Evolutionary conservation across 768 basidiomycete genomes (phyloP), one percentile per base, ranked within the genome.

Genomic region (Russula dissimulans): DNA sequence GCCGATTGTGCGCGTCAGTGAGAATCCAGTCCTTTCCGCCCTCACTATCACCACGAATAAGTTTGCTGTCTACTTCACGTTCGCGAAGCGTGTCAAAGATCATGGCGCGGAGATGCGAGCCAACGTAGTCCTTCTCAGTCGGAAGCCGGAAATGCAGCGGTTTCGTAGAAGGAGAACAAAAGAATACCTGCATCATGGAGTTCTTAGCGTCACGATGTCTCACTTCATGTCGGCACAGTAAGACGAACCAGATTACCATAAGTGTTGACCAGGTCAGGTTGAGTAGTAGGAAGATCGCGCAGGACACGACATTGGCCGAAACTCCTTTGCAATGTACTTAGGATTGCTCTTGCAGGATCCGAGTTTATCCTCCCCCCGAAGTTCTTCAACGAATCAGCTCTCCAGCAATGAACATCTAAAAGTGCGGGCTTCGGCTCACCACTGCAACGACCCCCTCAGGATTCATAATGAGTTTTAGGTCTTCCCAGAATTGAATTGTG

Each of bases 251-350:
- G 80, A 69, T 95, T 95, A 55, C 85, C 73, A 68, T 88, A 83
- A 31, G 82, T 79, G 1, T 75, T 70, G 41, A 73, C 69, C 47
- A 78, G 72, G 63, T 80, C 72, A 49, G 84, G 79, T 18, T 79
- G 67, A 3, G 69, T 60, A 14, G 72, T 74, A 17, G 82, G 71
- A 6, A 76, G 72, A 71, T 97, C 95, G 62, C 89, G 86, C 75
- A 95, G 94, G 3, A 79, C 86, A 22, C 92, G 82, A 69, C 95
- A 98, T 65, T 82, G 79, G 8, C 77, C 77, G 70, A 97, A 95
- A n/a, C 77, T 79, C 46, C 77, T 73, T 60, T 82, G 73, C 3
- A 98, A 71, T 0, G 95, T 98, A 26, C 78, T 71, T 6, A 88
- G 70, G 42, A 97, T 78, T 48, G 88, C 79, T 48, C 76, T 79